Base-by-base conservation (phyloP, 495 filamentous ascomycete genomes). In the Antarctomyces pellizariae region DNA sequence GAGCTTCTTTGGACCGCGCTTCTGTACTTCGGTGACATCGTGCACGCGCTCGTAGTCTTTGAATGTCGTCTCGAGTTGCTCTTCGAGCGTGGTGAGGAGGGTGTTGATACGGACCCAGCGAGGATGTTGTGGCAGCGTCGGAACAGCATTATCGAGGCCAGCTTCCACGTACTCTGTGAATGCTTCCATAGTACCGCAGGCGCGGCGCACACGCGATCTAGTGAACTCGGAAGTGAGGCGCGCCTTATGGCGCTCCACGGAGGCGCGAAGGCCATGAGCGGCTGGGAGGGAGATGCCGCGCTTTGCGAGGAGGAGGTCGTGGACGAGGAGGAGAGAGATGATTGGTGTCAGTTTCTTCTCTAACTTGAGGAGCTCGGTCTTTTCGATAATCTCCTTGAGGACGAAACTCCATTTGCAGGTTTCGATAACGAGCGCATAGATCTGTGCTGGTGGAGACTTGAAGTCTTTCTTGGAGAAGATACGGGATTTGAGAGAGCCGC, bases 91-190 rank as follows among this genome's bases (percentile, higher is more conserved):
- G 7, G 67, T 68, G 26, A 69, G 72, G 9, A 93, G 46, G 2
- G 70, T 65, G 37, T 95, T 97, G 16, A 95, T 57, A 2, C 86
- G 66, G 4, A 89, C 67, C 86, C 86, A 97, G 25, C 84, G 66
- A 1, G 82, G 82, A 41, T 80, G 54, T 4, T 29, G 34, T 6
- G 42, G 11, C 26, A 41, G 7, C 42, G 36, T n/a, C 39, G 29
- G 33, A 15, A 27, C 19, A 16, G 33, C 33, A 14, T n/a, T 18
- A 18, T 38, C 41, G 25, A 28, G 14, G 5, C 36, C 39, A 24
- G 49, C 28, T 35, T 65, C 54, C 6, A 90, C 44, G 9, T 55
- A 48, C 6, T 53, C 50, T 26, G 66, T 62, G 25, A 91, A 53
- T 2, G 58, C 57, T 7, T 71, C 64, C 9, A 79, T 29, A 0